Percentiles rank a stretch among this genome's conserved stretches.
Evolutionary conservation across 2,329 filamentous ascomycete genomes (phyloP).

Genomic region (Colletotrichum phormii): DNA sequence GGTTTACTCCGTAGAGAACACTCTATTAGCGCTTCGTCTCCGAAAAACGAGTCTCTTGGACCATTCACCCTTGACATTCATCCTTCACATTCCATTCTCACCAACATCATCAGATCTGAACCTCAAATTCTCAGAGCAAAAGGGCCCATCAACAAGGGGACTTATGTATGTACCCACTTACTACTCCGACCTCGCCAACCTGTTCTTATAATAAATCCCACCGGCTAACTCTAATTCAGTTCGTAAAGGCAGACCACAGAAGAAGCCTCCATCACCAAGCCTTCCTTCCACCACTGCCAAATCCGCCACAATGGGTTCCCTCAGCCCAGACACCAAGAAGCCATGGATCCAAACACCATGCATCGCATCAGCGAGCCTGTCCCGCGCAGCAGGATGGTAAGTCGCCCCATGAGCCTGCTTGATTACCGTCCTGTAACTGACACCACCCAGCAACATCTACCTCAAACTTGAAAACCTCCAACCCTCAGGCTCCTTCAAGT

Average conservation of each 20-base stretch:
- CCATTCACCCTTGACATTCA: neutral
- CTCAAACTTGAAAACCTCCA: slow-evolving; percentile 89
- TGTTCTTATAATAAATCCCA: neutral
- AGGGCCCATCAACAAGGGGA: neutral
- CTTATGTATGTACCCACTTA: neutral
- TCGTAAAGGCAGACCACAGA: neutral
- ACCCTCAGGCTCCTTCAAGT: slow-evolving; percentile 89
- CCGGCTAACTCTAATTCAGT: neutral
- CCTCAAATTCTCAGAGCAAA: neutral
- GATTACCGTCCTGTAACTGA: slow-evolving; percentile 11
- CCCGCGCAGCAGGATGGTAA: slow-evolving; percentile 78
- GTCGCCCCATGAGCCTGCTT: slow-evolving; percentile 41
- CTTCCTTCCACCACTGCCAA: no score
- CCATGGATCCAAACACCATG: slow-evolving; percentile 81
- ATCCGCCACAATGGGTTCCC: slow-evolving; percentile 52
- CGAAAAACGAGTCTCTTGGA: neutral
- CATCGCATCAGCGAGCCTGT: slow-evolving; percentile 74
- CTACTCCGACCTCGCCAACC: neutral
- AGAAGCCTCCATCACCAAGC: neutral
- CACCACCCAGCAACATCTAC: slow-evolving; percentile 75
- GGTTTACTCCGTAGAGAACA: no score
- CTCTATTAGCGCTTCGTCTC: neutral
- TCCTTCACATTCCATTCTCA: neutral
- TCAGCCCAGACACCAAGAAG: slow-evolving; percentile 50
- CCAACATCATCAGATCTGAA: neutral